Evolutionary conservation across 345 rosid genomes (phyloP), one percentile per base, ranked within the genome.

Genomic region (Brassica rapa): DNA sequence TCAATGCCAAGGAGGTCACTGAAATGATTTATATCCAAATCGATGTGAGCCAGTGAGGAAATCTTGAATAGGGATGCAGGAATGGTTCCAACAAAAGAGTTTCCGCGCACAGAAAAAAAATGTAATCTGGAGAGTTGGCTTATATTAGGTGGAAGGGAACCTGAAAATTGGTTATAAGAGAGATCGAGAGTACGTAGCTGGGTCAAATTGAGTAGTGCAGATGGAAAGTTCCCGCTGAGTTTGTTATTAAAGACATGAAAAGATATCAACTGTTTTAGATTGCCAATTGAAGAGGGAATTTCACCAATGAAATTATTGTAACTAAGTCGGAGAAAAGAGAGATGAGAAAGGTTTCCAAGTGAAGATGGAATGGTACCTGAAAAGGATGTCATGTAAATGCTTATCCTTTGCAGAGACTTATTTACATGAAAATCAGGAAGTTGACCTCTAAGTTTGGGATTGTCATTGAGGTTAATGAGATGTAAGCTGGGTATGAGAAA

Each of bases 361-460:
- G 66, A 62, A 62, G 66, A 62, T 29, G 66, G 39, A 62, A 62
- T 55, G 30, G 5, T 56, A 21, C 74, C 65, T 1, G 65, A 57
- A 4, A 71, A 57, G 1, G 53, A 57, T 55, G 74, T 56, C 1
- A 0, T 0, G 1, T 1, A 0, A 12, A 32, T 41, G 30, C 53
- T 30, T 6, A 30, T 10, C 16, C 3, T 8, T 33, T 57, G 27
- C 16, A 71, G 6, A 61, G 37, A 61, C 19, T 27, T 3, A 12
- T 61, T 27, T 25, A 0, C 35, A 12, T 4, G 35, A 12, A 23
- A 57, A 23, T 3, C 62, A 0, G 62, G 64, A 60, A 27, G 64
- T 25, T 60, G n/a, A 1, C 62, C 62, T 23, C 30, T 12, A 7
- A 61, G 65, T 12, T 61, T 0, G 6, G 0, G 37, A 61, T 61